Evolutionary conservation across 2,329 filamentous ascomycete species (phyloP), one percentile per base, ranked within the genome.

Genomic region (Hypoxylon sp.): DNA sequence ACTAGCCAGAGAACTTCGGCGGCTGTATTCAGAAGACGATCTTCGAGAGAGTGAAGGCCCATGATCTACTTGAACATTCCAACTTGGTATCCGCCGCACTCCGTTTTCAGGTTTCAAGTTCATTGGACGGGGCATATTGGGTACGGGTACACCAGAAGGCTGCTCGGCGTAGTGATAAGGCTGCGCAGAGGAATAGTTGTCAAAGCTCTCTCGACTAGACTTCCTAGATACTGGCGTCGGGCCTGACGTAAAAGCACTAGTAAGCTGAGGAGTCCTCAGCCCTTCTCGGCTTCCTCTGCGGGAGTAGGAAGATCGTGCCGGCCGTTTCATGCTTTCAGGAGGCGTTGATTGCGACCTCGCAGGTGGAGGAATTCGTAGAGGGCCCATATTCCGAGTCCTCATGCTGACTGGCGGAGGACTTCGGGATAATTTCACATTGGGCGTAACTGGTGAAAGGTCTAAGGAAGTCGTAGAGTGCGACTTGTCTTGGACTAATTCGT

Each of bases 361-460:
- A 11, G 80, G 78, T 13, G 77, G 77, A 11, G 77, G 78, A 2
- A 79, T 82, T 51, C 77, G 75, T 11, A 79, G 72, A 13, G 77
- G 72, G 7, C 76, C 70, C 6, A 78, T 76, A 31, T 79, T 81
- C 27, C 81, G 79, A 3, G 80, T 83, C n/a, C 78, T 78, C 76
- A 85, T 80, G 71, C 81, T 84, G 30, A 84, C 78, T 0, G 83
- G 82, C 0, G 82, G 81, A 2, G 81, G 78, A 0, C 80, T 79
- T 59, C 73, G 81, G 8, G 77, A 72, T 61, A 76, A 79, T 44
- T 74, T 76, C 46, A 69, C 44, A 30, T 66, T 71, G 33, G 53
- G 51, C 48, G 54, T 33, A 22, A 56, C 50, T 33, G 54, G 44
- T 22, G 64, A 67, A 20, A 67, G 46, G 33, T 66, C 68, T 10